Percentiles rank a stretch among this genome's conserved stretches.
Conservation (phyloP, 352 stramenopile genomes). For the Plasmopara viticola region DNA sequence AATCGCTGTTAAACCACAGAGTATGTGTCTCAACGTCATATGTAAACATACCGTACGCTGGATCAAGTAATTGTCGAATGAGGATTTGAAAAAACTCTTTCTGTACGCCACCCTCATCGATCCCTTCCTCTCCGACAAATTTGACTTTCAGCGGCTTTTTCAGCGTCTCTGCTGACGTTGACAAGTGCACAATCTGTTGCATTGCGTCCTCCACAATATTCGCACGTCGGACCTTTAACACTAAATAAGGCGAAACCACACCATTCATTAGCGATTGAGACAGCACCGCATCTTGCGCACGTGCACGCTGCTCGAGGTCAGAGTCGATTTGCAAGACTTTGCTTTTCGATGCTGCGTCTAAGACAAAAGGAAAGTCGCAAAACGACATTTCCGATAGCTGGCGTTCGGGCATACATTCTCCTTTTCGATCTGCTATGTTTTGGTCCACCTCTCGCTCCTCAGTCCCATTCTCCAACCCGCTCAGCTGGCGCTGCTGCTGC, state of each 20-base stretch:
- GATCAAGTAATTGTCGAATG: conserved; percentile 64
- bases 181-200: conserved; percentile 58
- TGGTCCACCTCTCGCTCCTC: conserved; percentile 17
- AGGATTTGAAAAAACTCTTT: conserved; percentile 86
- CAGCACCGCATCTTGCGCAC: conserved; percentile 48
- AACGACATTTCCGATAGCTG: conserved; percentile 77
- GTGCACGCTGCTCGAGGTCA: conserved; percentile 58
- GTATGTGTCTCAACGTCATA: conserved; percentile 64
- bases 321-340: conserved; percentile 73
- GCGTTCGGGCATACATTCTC: conserved; percentile 30
- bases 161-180: conserved; percentile 41
- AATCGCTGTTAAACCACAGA: conserved; percentile 81
- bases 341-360: conserved; percentile 75
- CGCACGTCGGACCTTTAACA: conserved; percentile 61
- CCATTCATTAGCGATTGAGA: conserved; percentile 23
- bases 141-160: conserved; percentile 83
- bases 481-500: conserved; percentile 12
- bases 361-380: conserved; percentile 74
- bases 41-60: conserved; percentile 74
- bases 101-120: conserved; percentile 73
- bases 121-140: conserved; percentile 76
- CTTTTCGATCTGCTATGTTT: conserved; percentile 8
- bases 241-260: conserved; percentile 46
- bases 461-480: conserved; percentile 11
- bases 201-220: conserved; percentile 73